These are phyloP conservation scores for Brassica balearica DNA, from an alignment of 441 rosid species.

Conservation along the genomic window DNA sequence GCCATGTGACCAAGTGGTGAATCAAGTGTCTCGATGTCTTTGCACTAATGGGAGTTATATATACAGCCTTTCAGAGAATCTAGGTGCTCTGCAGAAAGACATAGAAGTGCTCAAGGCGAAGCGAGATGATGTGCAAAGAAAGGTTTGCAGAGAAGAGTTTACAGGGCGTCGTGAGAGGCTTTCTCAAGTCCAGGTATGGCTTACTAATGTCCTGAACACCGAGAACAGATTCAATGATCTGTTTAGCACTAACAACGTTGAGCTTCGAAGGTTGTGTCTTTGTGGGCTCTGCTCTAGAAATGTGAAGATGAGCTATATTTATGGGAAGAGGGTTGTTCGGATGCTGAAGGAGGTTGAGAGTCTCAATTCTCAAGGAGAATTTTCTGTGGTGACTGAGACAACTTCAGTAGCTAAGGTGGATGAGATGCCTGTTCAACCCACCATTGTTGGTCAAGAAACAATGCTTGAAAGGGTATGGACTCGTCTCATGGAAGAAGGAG, in stretches of 20 bases:
- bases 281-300: neutral
- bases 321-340: neutral
- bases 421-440: slow-evolving; percentile 21
- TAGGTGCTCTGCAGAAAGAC: neutral
- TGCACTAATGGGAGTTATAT: neutral
- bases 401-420: neutral
- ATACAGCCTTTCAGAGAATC: neutral
- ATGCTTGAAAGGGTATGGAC: neutral
- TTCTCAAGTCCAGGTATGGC: neutral
- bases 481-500: slow-evolving; percentile 2
- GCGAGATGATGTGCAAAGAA: neutral
- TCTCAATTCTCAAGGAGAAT: slow-evolving; percentile 22
- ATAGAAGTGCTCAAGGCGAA: neutral
- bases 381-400: neutral
- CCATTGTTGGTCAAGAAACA: slow-evolving; percentile 5
- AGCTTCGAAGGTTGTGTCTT: neutral
- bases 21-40: neutral
- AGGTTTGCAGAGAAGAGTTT: neutral
- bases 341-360: slow-evolving; percentile 18
- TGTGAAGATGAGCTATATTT: neutral
- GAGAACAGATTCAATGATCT: neutral
- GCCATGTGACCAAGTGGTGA: neutral
- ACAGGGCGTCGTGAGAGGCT: neutral
- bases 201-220: neutral
- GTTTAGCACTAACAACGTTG: neutral